These are phyloP conservation scores for Dryadomyces sulphureus DNA, from an alignment of 2,329 filamentous ascomycete genomes.

Conservation along the genomic window DNA sequence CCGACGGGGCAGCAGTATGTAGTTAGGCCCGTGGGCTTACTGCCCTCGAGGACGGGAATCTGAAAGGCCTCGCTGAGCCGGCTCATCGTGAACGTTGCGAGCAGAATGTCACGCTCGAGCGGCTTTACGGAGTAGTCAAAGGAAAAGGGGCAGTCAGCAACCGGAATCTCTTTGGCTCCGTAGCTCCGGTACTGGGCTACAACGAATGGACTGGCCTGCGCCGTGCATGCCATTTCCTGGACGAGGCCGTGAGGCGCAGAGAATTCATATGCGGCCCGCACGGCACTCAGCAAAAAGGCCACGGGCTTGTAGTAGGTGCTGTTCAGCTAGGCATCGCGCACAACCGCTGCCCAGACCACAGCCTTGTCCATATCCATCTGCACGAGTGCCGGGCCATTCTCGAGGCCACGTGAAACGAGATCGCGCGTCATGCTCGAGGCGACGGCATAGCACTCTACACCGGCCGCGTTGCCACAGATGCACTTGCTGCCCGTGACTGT, in stretches of 20 bases:
- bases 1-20: slow-evolving; percentile 8
- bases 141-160: not conserved
- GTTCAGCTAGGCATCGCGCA: not conserved
- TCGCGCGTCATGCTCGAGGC: not conserved
- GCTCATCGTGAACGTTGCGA: slow-evolving; percentile 3
- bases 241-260: not conserved
- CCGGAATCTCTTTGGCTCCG: not conserved
- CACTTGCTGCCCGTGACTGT: not conserved
- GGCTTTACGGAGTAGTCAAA: not conserved
- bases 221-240: not conserved
- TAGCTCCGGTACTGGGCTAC: not conserved
- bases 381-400: slow-evolving; percentile 2
- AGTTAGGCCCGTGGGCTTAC: not conserved
- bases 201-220: not conserved
- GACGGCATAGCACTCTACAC: slow-evolving; percentile 6
- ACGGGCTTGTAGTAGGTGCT: slow-evolving; percentile 2
- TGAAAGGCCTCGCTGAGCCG: slow-evolving; percentile 2
- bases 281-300: not conserved
- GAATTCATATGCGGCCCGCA: not conserved
- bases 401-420: no score
- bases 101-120: slow-evolving; percentile 8
- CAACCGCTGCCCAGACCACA: slow-evolving; percentile 2
- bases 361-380: not conserved
- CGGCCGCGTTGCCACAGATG: slow-evolving; percentile 2
- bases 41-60: not conserved